phyloP scores from a whole-genome alignment of 176 grass and related monocot species.

The Leersia perrieri region DNA sequence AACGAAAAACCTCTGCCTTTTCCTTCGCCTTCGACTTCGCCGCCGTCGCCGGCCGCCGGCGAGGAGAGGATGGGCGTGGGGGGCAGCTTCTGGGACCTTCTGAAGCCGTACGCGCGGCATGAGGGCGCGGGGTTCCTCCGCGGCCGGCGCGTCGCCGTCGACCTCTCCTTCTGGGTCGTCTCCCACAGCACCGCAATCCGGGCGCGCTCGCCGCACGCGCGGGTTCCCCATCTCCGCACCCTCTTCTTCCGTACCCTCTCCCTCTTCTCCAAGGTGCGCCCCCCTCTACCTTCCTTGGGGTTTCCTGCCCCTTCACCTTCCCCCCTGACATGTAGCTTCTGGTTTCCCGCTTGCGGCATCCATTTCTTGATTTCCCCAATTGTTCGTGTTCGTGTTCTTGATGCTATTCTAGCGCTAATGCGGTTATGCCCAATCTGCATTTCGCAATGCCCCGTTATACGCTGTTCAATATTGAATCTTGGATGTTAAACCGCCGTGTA shows the following conservation, averaged over 20 bases:
- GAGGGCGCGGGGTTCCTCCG: conserved; percentile 71
- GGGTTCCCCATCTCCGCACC: conserved; percentile 68
- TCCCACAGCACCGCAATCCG: conserved; percentile 76
- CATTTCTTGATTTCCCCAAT: not conserved
- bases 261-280: conserved; percentile 85
- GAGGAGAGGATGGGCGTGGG: conserved; percentile 66
- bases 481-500: not conserved
- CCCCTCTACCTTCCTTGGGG: not conserved
- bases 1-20: not conserved
- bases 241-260: conserved; percentile 86
- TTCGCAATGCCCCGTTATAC: not conserved
- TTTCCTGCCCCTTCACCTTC: not conserved
- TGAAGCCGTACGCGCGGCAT: conserved; percentile 61
- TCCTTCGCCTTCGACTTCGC: not conserved
- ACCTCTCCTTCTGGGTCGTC: conserved; percentile 95
- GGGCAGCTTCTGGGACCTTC: conserved; percentile 81
- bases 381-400: not conserved
- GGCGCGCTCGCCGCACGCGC: conserved; percentile 39
- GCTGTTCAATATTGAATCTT: conserved; percentile 1
- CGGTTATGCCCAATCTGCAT: not conserved
- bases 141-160: conserved; percentile 81
- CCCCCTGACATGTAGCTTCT: not conserved
- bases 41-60: not conserved
- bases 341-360: not conserved
- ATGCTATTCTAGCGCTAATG: not conserved